phyloP scores from a whole-genome alignment of 2,329 filamentous ascomycete genomes.

The Scedosporium dehoogii region DNA sequence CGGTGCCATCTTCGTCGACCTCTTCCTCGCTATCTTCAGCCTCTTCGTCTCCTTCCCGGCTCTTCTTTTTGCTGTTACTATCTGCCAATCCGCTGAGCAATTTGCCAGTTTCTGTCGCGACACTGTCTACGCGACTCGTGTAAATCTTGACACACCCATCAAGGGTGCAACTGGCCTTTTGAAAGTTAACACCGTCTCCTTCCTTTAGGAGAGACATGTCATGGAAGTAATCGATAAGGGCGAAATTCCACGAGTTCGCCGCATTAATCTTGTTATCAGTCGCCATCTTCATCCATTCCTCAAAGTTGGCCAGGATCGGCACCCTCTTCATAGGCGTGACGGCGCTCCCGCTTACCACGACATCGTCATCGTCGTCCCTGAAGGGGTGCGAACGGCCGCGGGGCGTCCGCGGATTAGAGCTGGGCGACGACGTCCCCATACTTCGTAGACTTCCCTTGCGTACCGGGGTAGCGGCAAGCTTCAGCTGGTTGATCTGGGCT shows the following conservation, averaged over 20 bases:
- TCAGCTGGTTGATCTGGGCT: conserved; percentile 84
- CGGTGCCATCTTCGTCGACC: conserved; percentile 50
- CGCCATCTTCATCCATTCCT: conserved; percentile 99
- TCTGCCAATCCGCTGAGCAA: conserved; percentile 88
- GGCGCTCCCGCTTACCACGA: conserved; percentile 61
- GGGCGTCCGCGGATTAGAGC: conserved; percentile 46
- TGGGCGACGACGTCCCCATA: conserved; percentile 45
- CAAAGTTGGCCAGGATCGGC: conserved; percentile 92
- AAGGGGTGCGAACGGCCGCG: conserved; percentile 24
- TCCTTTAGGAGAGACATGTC: conserved; percentile 97
- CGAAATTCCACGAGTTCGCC: conserved; percentile 97
- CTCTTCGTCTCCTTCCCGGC: conserved; percentile 52
- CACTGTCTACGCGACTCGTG: conserved; percentile 94
- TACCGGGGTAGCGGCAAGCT: conserved; percentile 63
- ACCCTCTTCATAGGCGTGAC: conserved; percentile 95
- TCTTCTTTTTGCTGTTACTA: conserved; percentile 66
- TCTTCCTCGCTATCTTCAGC: conserved; percentile 59
- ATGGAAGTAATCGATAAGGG: conserved; percentile 99
- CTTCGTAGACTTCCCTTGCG: conserved; percentile 53
- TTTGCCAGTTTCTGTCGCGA: conserved; percentile 94
- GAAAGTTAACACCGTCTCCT: conserved; percentile 94
- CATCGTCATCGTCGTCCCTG: conserved; percentile 44
- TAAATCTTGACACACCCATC: conserved; percentile 99
- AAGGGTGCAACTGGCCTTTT: conserved; percentile 93
- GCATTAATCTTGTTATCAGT: conserved; percentile 99